Evolutionary conservation across 192 early-diverging fungal species (phyloP).

Genomic region (Podila horticola): DNA sequence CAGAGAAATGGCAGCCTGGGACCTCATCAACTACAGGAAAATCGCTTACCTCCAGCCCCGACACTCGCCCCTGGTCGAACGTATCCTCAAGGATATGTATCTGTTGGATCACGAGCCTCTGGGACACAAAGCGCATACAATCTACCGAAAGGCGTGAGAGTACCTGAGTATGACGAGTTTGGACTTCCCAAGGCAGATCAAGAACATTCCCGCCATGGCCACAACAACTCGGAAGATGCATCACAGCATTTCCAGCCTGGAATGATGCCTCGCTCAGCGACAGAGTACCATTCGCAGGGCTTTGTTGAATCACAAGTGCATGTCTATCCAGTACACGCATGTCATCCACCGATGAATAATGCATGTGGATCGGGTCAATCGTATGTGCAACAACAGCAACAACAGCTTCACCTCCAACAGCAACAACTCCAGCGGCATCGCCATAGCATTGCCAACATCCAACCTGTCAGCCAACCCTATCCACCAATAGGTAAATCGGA

Average conservation of each 20-base stretch:
- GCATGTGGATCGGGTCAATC: background rate
- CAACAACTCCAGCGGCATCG: background rate
- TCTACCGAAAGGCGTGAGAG: background rate
- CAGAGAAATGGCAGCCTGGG: background rate
- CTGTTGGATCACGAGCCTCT: background rate
- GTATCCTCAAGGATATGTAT: background rate
- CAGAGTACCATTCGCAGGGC: conserved; percentile 18
- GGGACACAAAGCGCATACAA: conserved; percentile 7
- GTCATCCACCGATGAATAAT: background rate
- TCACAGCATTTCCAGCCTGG: conserved; percentile 19
- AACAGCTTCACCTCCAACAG: background rate
- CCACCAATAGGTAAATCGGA: conserved; percentile 1
- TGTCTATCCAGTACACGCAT: too few species aligned
- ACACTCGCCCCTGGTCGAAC: background rate
- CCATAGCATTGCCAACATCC: conserved; percentile 22
- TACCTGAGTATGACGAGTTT: background rate
- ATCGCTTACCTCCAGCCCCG: background rate
- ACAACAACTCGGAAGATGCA: conserved; percentile 6
- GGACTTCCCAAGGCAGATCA: background rate
- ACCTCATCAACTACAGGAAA: background rate
- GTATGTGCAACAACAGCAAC: background rate
- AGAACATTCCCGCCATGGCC: background rate
- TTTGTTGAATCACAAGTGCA: background rate
- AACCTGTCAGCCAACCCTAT: background rate
- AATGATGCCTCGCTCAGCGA: conserved; percentile 24